Percentiles rank a stretch among this genome's conserved stretches.
Evolutionary conservation across 2,329 filamentous ascomycete genomes (phyloP).

Genomic region (Alternaria infectoria): DNA sequence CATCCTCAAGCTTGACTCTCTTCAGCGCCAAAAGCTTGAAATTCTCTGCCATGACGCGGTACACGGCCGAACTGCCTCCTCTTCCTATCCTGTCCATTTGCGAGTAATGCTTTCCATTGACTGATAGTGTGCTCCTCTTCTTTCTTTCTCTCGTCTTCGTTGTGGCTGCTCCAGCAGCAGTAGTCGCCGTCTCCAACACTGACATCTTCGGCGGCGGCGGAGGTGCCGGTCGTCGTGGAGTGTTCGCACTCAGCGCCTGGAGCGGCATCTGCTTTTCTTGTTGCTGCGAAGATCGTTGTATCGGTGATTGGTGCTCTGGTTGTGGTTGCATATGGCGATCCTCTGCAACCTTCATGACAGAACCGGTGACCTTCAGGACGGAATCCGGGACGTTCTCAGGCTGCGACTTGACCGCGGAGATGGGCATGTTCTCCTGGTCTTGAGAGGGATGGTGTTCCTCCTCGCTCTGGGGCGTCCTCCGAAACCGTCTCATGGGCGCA

Average conservation of each 20-base stretch:
- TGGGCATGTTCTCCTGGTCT: conserved; percentile 84
- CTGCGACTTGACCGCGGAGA: conserved; percentile 38
- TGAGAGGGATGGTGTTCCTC: conserved; percentile 54
- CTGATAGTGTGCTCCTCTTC: conserved; percentile 80
- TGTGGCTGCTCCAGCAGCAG: conserved; percentile 78
- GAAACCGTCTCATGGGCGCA: conserved; percentile 47
- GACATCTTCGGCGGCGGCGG: conserved; percentile 95
- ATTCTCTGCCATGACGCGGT: conserved; percentile 95
- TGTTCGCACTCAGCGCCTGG: conserved; percentile 66
- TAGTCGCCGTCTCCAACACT: conserved; percentile 88
- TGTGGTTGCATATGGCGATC: conserved; percentile 29
- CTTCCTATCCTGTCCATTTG: conserved; percentile 88
- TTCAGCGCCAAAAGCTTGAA: conserved; percentile 95
- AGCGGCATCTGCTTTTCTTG: conserved; percentile 57
- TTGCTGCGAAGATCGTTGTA: conserved; percentile 46
- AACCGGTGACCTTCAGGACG: conserved; percentile 41
- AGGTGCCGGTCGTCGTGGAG: conserved; percentile 77
- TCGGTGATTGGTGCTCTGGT: conserved; percentile 35
- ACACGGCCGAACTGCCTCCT: conserved; percentile 92
- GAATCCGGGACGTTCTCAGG: conserved; percentile 35
- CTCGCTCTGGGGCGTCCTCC: conserved; percentile 49
- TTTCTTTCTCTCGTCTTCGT: conserved; percentile 73
- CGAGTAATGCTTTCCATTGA: conserved; percentile 92
- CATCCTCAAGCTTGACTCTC: conserved; percentile 86
- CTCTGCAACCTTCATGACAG: conserved; percentile 45